Evolutionary conservation across 352 stramenopile genomes (phyloP).

Genomic region (Phytophthora aleatoria): DNA sequence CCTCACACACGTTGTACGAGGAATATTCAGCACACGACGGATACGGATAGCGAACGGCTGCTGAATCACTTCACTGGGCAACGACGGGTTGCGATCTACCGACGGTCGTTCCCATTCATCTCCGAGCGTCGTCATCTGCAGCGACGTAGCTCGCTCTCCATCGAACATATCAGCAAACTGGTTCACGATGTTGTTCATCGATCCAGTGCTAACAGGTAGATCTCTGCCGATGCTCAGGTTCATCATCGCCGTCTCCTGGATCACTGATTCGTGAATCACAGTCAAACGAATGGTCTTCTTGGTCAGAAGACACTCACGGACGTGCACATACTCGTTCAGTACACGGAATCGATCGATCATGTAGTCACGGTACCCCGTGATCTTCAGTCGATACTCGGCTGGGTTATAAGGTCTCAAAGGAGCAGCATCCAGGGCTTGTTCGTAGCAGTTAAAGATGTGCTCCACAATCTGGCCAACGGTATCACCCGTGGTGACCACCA

Average conservation of each 20-base stretch:
- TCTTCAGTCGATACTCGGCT: slow-evolving; percentile 84
- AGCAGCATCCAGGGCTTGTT: slow-evolving; percentile 74
- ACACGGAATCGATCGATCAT: slow-evolving; percentile 84
- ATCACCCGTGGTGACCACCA: slow-evolving; percentile 82
- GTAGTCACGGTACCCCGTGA: slow-evolving; percentile 86
- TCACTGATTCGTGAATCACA: slow-evolving; percentile 86
- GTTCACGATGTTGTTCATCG: slow-evolving; percentile 44
- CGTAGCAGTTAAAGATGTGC: slow-evolving; percentile 91
- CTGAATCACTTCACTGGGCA: slow-evolving; percentile 63
- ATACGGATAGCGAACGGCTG: slow-evolving; percentile 76
- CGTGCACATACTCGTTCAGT: slow-evolving; percentile 89
- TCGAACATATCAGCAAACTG: slow-evolving; percentile 69
- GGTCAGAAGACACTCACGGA: slow-evolving; percentile 83
- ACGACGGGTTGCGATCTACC: slow-evolving; percentile 34
- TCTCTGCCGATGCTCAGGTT: slow-evolving; percentile 78
- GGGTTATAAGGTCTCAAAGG: slow-evolving; percentile 80
- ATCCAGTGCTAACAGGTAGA: slow-evolving; percentile 40
- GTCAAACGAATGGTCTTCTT: slow-evolving; percentile 89
- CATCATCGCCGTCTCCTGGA: slow-evolving; percentile 81
- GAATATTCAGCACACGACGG: slow-evolving; percentile 85
- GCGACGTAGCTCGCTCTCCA: slow-evolving; percentile 52
- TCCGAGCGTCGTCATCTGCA: slow-evolving; percentile 77
- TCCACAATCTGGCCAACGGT: slow-evolving; percentile 89
- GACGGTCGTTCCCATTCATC: slow-evolving; percentile 71
- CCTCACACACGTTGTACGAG: slow-evolving; percentile 62